Percentiles rank a stretch among this genome's conserved stretches.
These are phyloP conservation scores for Symbiotaphrina buchneri DNA, from an alignment of 495 filamentous ascomycete species.

Conservation along the genomic window DNA sequence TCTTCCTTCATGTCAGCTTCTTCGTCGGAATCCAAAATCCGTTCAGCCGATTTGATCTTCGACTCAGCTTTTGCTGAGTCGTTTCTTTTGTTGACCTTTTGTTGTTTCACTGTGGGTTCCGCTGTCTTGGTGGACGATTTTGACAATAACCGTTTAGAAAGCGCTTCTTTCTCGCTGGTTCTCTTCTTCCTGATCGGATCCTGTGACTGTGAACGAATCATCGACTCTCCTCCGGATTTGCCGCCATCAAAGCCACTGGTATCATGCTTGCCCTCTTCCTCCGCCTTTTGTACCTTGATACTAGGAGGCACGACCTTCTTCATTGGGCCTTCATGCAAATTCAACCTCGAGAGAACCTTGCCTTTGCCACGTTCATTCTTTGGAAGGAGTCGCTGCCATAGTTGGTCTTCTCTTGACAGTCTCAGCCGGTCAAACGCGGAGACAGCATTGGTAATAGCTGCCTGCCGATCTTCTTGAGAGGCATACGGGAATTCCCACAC, in stretches of 20 bases:
- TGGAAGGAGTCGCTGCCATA: constrained; percentile 64
- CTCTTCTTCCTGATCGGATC: constrained; percentile 33
- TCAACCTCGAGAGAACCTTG: constrained; percentile 53
- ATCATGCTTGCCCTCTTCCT: constrained; percentile 14
- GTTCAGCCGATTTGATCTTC: constrained; percentile 50
- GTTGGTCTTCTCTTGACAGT: constrained; percentile 41
- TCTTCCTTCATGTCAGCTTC: constrained; percentile 28
- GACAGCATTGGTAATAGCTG: constrained; percentile 69
- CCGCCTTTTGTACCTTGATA: constrained; percentile 30
- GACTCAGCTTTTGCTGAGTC: constrained; percentile 9
- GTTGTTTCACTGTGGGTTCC: constrained; percentile 11
- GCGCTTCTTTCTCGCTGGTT: constrained; percentile 32
- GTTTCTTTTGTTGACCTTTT: constrained; percentile 7
- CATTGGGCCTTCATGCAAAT: constrained; percentile 33
- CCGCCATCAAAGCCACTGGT: constrained; percentile 15
- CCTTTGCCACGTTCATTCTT: constrained; percentile 59
- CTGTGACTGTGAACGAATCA: constrained; percentile 29
- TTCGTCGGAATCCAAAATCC: constrained; percentile 55
- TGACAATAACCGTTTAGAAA: constrained; percentile 34
- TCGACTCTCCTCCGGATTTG: constrained; percentile 15
- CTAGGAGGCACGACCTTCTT: constrained; percentile 29
- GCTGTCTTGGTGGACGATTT: constrained; percentile 22
- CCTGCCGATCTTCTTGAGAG: constrained; percentile 41
- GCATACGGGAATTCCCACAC: constrained; percentile 57
- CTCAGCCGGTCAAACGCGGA: constrained; percentile 60